Base-by-base conservation (phyloP, 2,329 filamentous ascomycete species). In the Penicillium janthinellum region DNA sequence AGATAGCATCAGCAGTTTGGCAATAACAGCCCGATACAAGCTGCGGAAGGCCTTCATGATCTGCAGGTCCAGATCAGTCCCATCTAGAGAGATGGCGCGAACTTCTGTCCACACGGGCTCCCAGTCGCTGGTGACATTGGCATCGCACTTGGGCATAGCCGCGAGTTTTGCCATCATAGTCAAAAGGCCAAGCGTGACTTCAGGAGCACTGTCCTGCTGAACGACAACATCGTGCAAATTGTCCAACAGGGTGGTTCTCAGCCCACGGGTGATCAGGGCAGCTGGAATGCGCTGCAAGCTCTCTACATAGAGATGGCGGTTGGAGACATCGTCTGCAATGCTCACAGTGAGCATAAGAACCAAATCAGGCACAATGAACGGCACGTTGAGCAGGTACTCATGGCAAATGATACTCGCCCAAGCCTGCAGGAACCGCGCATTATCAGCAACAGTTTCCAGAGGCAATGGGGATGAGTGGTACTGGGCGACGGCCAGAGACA, bases 111-210 rank as follows among this genome's bases (percentile, higher is more conserved):
- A 78, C 38, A 75, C 66, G 5, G 70, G 71, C 25, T 75, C 72
- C 67, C 70, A 72, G 48, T 75, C 72, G 49, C 68, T 71, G 10
- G 73, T 77, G 25, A 78, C 49, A 17, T 64, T 61, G 6, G 75
- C 75, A 38, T 74, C 64, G 8, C 72, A 76, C 59, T 78, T 78
- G 4, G 76, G 70, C 69, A 75, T 72, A n/a, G 73, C 71, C 5
- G 75, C 71, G 48, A 78, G 56, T 37, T 73, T 77, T 0, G 75
- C 74, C 73, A 79, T 76, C 61, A 79, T 65, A 4, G 75, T 73
- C 45, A 78, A 53, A 3, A 76, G 63, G 3, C 74, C 72, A 17
- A 76, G 61, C 8, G 69, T 70, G 10, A 71, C 57, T 34, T 73
- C 70, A 1, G 68, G 55, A 17, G 63, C 52, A 56, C 58, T 68